Base-by-base conservation (phyloP, 352 stramenopile species). In the Pythium periplocum region DNA sequence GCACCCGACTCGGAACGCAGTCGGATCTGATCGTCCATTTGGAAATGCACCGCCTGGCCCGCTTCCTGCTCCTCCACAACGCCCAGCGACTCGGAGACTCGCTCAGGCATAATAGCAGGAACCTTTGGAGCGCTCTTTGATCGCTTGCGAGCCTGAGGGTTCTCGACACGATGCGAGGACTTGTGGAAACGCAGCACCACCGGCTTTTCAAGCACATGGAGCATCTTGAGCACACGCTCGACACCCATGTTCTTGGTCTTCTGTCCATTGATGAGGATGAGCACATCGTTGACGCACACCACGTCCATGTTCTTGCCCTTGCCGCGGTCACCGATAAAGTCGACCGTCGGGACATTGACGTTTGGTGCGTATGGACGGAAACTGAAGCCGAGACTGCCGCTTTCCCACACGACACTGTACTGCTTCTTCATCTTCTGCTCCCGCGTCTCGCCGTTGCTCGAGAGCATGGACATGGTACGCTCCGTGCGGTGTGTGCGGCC, bases 181-280 rank as follows among this genome's bases (percentile, higher is more conserved):
- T 75, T 75, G 59, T 89, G 78, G 63, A 91, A 91, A 43, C 80
- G 75, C 48, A 91, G 61, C 34, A 91, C 74, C 4, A 87, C 78
- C 4, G 80, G 80, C 47, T 86, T 88, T 45, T 91, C 78, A 32
- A 91, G 63, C 6, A 91, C 75, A 40, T 84, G 70, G 6, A 91
- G 72, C 78, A 81, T 87, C 36, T 81, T 67, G 41, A 89, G 66
- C 52, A 91, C 80, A 48, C 81, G 79, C 64, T 91, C 75, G 47
- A 91, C 78, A 8, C 80, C 80, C 11, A 91, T 56, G 11, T 64
- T 48, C 63, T 88, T 86, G 41, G 80, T 91, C 61, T 86, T 87
- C 53, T 91, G 73, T 32, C 80, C 80, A 37, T 91, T 89, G 55
- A 91, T 87, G 17, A 76, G 73, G 57, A 91, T 84, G 9, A 91